Evolutionary conservation across 257 asterid genomes (phyloP).

Genomic region (Fraxinus excelsior): DNA sequence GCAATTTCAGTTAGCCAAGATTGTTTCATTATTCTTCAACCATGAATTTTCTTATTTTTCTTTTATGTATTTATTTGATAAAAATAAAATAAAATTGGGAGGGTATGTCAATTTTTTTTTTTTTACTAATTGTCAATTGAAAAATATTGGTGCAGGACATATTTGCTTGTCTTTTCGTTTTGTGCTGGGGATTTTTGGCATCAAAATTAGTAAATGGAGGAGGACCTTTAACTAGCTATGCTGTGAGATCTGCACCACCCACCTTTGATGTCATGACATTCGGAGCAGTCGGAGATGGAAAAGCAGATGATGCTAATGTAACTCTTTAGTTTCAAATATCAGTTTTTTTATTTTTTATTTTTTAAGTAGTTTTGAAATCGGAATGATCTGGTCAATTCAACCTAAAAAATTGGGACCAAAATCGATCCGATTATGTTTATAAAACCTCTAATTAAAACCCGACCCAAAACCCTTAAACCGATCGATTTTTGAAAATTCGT

Average conservation of each 20-base stretch:
- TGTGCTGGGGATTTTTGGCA: conserved; percentile 8
- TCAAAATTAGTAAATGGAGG: conserved; percentile 21
- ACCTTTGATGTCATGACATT: conserved; percentile 27
- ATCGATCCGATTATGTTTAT: too few species aligned
- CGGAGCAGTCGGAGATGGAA: conserved; percentile 48
- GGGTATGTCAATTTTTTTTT: neutral
- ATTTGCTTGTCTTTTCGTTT: conserved; percentile 12
- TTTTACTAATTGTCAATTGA: too few species aligned
- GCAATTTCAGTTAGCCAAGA: too few species aligned
- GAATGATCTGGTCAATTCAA: too few species aligned
- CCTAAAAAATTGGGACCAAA: too few species aligned
- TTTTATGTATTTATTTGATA: neutral
- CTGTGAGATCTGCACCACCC: neutral
- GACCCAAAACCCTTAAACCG: too few species aligned
- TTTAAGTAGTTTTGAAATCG: too few species aligned
- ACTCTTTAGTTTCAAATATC: neutral
- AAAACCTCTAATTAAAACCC: too few species aligned
- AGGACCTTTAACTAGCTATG: neutral
- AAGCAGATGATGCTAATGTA: conserved; percentile 29
- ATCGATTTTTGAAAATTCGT: too few species aligned
- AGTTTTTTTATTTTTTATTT: too few species aligned
- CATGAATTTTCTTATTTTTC: neutral
- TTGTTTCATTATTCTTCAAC: too few species aligned
- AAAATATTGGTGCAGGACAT: conserved; percentile 13
- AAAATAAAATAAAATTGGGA: too few species aligned